A percentile compares a stretch with the other conserved stretches of the same genome.
Evolutionary conservation across 1,284 basidiomycete species (phyloP).

Genomic region (Sanghuangporus weigelae): DNA sequence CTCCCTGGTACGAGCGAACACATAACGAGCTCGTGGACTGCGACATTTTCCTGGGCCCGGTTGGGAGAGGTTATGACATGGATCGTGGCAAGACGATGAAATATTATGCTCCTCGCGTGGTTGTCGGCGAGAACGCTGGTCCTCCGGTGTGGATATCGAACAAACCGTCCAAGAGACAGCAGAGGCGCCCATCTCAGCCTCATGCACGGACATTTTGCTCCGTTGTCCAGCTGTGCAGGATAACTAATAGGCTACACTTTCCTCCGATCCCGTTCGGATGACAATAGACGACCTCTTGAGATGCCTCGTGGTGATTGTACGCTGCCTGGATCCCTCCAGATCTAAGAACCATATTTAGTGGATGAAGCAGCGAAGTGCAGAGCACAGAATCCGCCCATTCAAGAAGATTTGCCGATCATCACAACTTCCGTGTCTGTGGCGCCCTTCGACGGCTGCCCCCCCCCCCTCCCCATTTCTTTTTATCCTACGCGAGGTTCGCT

Average conservation of each 20-base stretch:
- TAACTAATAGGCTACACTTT: neutral
- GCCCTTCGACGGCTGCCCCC: too few species aligned
- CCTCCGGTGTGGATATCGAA: neutral
- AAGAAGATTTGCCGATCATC: too few species aligned
- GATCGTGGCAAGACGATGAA: neutral
- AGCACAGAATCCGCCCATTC: too few species aligned
- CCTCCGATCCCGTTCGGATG: neutral
- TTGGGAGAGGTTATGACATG: neutral
- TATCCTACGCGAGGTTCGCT: too few species aligned
- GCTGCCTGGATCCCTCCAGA: too few species aligned
- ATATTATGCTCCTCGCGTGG: neutral
- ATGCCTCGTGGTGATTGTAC: too few species aligned
- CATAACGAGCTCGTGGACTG: neutral
- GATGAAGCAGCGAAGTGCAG: too few species aligned
- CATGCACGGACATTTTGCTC: neutral
- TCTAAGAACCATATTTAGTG: too few species aligned
- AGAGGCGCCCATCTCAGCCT: neutral
- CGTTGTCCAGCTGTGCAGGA: neutral
- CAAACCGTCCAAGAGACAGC: neutral
- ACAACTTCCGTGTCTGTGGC: too few species aligned
- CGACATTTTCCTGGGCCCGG: neutral
- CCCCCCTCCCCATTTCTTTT: too few species aligned
- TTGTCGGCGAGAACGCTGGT: neutral
- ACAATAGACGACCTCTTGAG: too few species aligned
- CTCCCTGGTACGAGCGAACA: neutral